Percentiles rank a stretch among this genome's conserved stretches.
Conservation (phyloP, 1,284 basidiomycete genomes). For the Papiliotrema flavescens region DNA sequence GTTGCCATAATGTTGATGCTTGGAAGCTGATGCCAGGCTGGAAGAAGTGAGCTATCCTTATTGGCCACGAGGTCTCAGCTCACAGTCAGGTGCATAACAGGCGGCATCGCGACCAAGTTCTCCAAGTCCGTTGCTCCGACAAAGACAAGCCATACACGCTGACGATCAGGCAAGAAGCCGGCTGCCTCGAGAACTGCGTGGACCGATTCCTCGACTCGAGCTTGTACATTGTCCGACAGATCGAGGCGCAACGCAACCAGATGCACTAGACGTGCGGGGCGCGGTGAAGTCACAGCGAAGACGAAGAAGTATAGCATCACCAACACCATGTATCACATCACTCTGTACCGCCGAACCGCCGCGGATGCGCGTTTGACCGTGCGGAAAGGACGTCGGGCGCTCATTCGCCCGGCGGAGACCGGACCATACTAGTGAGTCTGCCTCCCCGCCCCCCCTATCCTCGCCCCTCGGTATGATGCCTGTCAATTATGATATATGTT, state of each 20-base stretch:
- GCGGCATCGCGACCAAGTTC: conserved; percentile 78
- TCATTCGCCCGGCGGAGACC: not conserved
- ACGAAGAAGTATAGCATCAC: not conserved
- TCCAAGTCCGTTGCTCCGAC: conserved; percentile 53
- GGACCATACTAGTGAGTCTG: not conserved
- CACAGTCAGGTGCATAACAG: conserved; percentile 71
- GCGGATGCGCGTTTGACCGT: too few relatives aligned
- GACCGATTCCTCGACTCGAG: conserved; percentile 93
- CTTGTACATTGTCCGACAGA: conserved; percentile 74
- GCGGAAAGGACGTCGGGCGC: too few relatives aligned
- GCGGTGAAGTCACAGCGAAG: not conserved
- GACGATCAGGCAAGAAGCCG: conserved; percentile 59
- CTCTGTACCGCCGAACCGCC: not conserved
- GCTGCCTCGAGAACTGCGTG: conserved; percentile 86
- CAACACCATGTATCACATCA: not conserved
- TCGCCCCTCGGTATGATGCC: conserved; percentile 1
- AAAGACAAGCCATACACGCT: not conserved
- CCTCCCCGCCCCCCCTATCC: not conserved
- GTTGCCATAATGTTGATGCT: conserved; percentile 7
- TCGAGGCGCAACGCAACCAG: conserved; percentile 57
- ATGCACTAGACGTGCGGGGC: conserved; percentile 9
- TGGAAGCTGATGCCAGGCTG: conserved; percentile 51
- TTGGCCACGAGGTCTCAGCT: not conserved
- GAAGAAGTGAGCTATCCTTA: conserved; percentile 67
- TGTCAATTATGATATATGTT: conserved; percentile 1